Percentiles rank a stretch among this genome's conserved stretches.
Evolutionary conservation across 345 rosid genomes (phyloP).

Genomic region (Gossypium turneri): DNA sequence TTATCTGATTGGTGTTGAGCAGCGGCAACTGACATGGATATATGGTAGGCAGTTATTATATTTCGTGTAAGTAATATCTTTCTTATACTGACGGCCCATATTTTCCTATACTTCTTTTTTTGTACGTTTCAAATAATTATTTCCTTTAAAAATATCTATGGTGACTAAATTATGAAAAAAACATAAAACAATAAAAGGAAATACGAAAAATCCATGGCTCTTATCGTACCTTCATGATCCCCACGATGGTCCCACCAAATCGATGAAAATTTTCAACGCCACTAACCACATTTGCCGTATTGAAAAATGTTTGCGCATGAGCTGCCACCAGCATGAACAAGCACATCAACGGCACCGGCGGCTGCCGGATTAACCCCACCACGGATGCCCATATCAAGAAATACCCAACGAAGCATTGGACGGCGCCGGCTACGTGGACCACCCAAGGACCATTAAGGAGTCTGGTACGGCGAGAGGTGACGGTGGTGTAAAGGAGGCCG

Average conservation of each 20-base stretch:
- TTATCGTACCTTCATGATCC: conserved; percentile 68
- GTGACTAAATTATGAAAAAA: background rate
- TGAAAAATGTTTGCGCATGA: conserved; percentile 70
- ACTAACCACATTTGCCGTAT: conserved; percentile 70
- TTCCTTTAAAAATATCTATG: background rate
- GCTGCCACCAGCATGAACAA: conserved; percentile 63
- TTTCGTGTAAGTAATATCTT: no score
- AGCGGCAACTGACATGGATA: no score
- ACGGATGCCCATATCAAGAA: conserved; percentile 85
- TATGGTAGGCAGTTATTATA: background rate
- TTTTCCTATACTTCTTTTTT: background rate
- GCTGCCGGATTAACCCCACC: conserved; percentile 52
- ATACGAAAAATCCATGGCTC: background rate
- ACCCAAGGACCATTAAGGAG: conserved; percentile 60
- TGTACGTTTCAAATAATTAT: background rate
- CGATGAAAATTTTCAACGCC: conserved; percentile 63
- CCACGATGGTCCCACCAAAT: conserved; percentile 82
- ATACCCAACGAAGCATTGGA: conserved; percentile 68
- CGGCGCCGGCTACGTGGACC: conserved; percentile 59
- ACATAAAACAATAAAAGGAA: background rate
- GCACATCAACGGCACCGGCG: conserved; percentile 73
- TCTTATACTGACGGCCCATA: background rate
- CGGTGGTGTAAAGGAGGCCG: conserved; percentile 65
- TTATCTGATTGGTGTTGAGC: no score
- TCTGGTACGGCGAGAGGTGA: conserved; percentile 26